phyloP scores from a whole-genome alignment of 208 protist genomes.

The Blechomonas ayalai region DNA sequence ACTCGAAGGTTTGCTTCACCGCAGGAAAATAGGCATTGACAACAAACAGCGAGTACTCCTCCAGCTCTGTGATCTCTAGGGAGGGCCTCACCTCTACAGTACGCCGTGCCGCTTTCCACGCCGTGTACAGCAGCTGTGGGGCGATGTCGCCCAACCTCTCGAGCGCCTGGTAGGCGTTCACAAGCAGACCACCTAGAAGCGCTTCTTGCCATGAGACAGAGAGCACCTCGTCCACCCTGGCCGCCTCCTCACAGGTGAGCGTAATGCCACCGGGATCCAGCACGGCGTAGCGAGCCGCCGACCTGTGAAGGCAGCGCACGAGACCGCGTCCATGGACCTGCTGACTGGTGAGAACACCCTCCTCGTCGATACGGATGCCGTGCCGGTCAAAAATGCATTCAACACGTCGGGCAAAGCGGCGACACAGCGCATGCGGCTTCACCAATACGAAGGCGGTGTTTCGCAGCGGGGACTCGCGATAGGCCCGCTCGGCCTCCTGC shows the following conservation, averaged over 20 bases:
- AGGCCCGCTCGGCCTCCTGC: constrained; percentile 4
- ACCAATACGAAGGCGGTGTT: constrained; percentile 60
- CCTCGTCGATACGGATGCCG: constrained; percentile 27
- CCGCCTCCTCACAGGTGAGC: constrained; percentile 14
- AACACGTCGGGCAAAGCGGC: constrained; percentile 23
- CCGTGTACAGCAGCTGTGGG: constrained; percentile 21
- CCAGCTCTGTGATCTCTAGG: constrained; percentile 21
- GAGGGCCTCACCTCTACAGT: constrained; percentile 17
- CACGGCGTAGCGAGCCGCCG: constrained; percentile 24
- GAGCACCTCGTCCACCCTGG: constrained; percentile 14
- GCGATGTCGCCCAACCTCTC: constrained; percentile 18
- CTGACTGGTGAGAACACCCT: constrained; percentile 31
- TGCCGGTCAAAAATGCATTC: constrained; percentile 20
- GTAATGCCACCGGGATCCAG: constrained; percentile 18
- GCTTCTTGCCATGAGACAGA: constrained; percentile 20
- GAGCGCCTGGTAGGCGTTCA: constrained; percentile 35
- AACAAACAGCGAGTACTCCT: constrained; percentile 22
- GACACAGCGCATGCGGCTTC: constrained; percentile 52
- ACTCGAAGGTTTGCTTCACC: constrained; percentile 29
- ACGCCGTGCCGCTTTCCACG: constrained; percentile 10
- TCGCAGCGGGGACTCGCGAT: constrained; percentile 10
- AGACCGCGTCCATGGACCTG: constrained; percentile 17
- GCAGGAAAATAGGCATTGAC: constrained; percentile 38
- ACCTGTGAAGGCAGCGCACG: constrained; percentile 33
- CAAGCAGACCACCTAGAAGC: constrained; percentile 8